These are phyloP conservation scores for Monosporozyma aerobia DNA, from an alignment of 805 yeast genomes.

Conservation along the genomic window DNA sequence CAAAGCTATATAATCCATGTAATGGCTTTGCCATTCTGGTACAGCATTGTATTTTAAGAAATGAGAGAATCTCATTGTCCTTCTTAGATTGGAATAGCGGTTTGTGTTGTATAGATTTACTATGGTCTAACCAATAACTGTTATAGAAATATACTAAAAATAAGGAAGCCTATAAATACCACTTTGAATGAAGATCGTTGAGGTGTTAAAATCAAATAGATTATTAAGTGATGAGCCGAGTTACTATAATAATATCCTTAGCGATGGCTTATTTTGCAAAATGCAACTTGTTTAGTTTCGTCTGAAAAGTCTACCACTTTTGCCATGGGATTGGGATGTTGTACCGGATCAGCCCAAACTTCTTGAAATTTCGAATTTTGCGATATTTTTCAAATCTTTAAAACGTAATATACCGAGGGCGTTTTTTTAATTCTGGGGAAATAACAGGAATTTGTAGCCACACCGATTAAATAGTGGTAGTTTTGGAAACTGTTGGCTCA, in stretches of 20 bases:
- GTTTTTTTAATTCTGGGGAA: background rate
- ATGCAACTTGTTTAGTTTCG: background rate
- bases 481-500: background rate
- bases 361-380: background rate
- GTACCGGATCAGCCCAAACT: background rate
- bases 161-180: background rate
- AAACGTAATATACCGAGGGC: background rate
- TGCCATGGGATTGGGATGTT: background rate
- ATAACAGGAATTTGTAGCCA: background rate
- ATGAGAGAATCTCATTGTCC: conserved; percentile 59
- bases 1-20: conserved; percentile 56
- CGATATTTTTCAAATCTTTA: background rate
- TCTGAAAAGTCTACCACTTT: background rate
- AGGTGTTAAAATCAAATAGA: background rate
- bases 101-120: background rate
- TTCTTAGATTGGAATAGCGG: too few relatives aligned
- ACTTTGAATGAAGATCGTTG: background rate
- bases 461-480: background rate
- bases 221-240: background rate
- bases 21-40: conserved; percentile 84
- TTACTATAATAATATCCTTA: background rate
- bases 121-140: background rate
- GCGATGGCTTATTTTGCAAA: background rate
- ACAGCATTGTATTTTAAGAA: conserved; percentile 58
- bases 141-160: background rate